Evolutionary conservation across 2,329 filamentous ascomycete species (phyloP).

Genomic region (Sporothrix sp.): DNA sequence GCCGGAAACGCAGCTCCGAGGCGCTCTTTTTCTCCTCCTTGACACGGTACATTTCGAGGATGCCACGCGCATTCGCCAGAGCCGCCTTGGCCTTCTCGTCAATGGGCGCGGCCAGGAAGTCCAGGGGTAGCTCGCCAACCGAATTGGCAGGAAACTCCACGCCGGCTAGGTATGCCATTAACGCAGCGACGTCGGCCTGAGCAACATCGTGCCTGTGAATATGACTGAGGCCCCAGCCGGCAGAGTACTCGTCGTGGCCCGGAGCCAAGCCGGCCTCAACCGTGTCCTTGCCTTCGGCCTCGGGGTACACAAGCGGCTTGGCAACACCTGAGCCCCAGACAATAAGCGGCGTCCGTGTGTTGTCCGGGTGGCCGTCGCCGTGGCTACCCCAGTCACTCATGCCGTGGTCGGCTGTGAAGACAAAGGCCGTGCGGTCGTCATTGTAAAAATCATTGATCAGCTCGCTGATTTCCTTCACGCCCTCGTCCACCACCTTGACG

Average conservation of each 20-base stretch:
- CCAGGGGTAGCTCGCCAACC: slow-evolving; percentile 81
- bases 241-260: slow-evolving; percentile 86
- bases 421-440: slow-evolving; percentile 78
- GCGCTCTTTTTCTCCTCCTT: slow-evolving; percentile 80
- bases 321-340: slow-evolving; percentile 90
- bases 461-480: slow-evolving; percentile 73
- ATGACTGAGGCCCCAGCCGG: slow-evolving; percentile 75
- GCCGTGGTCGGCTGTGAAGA: slow-evolving; percentile 96
- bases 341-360: slow-evolving; percentile 87
- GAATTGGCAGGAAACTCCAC: slow-evolving; percentile 91
- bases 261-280: slow-evolving; percentile 40
- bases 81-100: slow-evolving; percentile 76
- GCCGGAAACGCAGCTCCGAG: slow-evolving; percentile 65
- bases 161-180: slow-evolving; percentile 90
- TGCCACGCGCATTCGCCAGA: slow-evolving; percentile 72
- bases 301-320: slow-evolving; percentile 51
- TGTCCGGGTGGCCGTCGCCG: slow-evolving; percentile 93
- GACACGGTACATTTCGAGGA: slow-evolving; percentile 91
- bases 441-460: slow-evolving; percentile 78
- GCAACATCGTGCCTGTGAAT: slow-evolving; percentile 82
- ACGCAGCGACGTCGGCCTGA: slow-evolving; percentile 85
- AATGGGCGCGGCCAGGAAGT: slow-evolving; percentile 63
- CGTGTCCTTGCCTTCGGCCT: slow-evolving; percentile 18
- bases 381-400: slow-evolving; percentile 99
- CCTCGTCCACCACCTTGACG: slow-evolving; percentile 85